Evolutionary conservation across 352 stramenopile genomes (phyloP).

Genomic region (Phytophthora ramorum): DNA sequence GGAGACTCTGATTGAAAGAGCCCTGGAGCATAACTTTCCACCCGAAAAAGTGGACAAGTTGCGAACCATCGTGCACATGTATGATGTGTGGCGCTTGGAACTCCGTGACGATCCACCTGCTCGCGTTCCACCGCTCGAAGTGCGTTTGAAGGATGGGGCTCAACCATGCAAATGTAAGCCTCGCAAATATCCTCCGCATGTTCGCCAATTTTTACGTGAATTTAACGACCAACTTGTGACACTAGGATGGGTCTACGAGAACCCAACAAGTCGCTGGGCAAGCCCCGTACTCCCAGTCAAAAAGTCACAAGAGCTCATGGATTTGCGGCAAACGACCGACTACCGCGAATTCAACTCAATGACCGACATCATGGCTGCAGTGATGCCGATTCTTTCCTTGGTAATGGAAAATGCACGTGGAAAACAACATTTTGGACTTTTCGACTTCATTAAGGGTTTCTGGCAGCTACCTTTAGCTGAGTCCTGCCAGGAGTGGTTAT

Average conservation of each 20-base stretch:
- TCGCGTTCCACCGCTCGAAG: slow-evolving; percentile 12
- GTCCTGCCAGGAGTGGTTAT: slow-evolving; percentile 18
- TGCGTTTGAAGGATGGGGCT: too few species aligned
- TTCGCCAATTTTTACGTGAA: slow-evolving; percentile 11
- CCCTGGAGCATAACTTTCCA: slow-evolving; percentile 15
- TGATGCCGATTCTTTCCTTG: slow-evolving; percentile 15
- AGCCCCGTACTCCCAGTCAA: slow-evolving; percentile 9
- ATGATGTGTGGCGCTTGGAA: not conserved
- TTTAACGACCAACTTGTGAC: slow-evolving; percentile 12
- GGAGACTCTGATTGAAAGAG: slow-evolving; percentile 7
- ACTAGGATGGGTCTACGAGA: slow-evolving; percentile 19
- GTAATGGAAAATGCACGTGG: slow-evolving; percentile 15
- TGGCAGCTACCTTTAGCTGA: slow-evolving; percentile 10
- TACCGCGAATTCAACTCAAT: slow-evolving; percentile 10
- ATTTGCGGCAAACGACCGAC: slow-evolving; percentile 5
- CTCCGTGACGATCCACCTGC: slow-evolving; percentile 10
- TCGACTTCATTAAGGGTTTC: slow-evolving; percentile 14
- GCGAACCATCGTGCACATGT: slow-evolving; percentile 3
- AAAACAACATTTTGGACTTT: slow-evolving; percentile 16
- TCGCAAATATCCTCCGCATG: too few species aligned
- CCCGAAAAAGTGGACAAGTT: slow-evolving; percentile 2
- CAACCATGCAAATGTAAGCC: too few species aligned
- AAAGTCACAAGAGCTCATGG: slow-evolving; percentile 2
- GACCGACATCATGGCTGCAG: slow-evolving; percentile 12
- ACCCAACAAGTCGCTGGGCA: slow-evolving; percentile 18